phyloP scores from a whole-genome alignment of 2,329 filamentous ascomycete genomes.

The Triangularia verruculosa region DNA sequence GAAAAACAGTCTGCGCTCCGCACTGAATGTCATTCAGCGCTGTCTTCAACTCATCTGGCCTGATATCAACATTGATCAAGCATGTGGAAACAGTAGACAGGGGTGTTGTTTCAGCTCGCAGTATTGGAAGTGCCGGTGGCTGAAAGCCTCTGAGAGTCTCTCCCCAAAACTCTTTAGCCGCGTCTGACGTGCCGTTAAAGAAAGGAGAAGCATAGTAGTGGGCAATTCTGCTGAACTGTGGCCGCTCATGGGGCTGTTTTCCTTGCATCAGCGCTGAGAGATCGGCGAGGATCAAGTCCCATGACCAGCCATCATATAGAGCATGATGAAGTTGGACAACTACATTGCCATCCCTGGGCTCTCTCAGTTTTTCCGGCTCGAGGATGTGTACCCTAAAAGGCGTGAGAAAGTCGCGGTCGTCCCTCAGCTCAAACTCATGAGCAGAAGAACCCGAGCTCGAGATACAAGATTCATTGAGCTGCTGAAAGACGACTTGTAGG shows the following conservation, averaged over 20 bases:
- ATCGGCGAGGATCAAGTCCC: conserved; percentile 70
- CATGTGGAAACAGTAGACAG: background rate
- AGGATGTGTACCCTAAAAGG: conserved; percentile 63
- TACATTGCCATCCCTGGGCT: conserved; percentile 27
- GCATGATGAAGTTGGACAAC: conserved; percentile 72
- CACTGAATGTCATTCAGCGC: conserved; percentile 43
- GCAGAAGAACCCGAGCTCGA: conserved; percentile 36
- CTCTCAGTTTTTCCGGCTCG: conserved; percentile 9
- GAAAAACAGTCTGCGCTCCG: conserved; percentile 70
- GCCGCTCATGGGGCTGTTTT: conserved; percentile 35
- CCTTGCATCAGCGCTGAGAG: conserved; percentile 43
- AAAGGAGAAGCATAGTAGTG: conserved; percentile 41
- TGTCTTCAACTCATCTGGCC: conserved; percentile 34
- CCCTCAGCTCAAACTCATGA: conserved; percentile 40
- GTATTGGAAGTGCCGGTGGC: conserved; percentile 55
- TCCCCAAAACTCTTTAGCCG: conserved; percentile 65
- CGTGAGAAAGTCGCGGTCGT: conserved; percentile 42
- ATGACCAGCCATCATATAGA: conserved; percentile 90
- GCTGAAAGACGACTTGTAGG: conserved; percentile 62
- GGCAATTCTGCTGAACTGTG: conserved; percentile 61
- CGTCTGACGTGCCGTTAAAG: conserved; percentile 34
- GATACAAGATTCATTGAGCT: conserved; percentile 44
- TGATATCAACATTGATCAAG: conserved; percentile 34
- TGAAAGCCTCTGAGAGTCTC: conserved; percentile 58
- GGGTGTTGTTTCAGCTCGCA: conserved; percentile 29